phyloP scores from a whole-genome alignment of 1,284 basidiomycete genomes.

The Fomitiporia mediterranea region DNA sequence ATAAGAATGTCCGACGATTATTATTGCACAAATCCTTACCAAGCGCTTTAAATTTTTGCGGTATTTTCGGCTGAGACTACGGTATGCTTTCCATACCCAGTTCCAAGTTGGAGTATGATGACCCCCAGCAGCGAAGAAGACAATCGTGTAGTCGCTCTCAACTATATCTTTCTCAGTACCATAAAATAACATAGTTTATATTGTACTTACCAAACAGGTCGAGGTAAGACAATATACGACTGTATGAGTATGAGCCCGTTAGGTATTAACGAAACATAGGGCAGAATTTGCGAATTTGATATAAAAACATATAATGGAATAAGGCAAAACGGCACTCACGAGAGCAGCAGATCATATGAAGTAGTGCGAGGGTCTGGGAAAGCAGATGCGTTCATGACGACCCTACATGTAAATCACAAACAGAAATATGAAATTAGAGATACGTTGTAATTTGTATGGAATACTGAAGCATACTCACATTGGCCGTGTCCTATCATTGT shows the following conservation, averaged over 20 bases:
- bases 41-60: conserved; percentile 83
- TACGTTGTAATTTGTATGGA: not conserved
- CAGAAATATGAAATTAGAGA: not conserved
- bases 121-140: conserved; percentile 82
- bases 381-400: conserved; percentile 74
- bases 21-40: conserved; percentile 46
- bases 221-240: conserved; percentile 70
- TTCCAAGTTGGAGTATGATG: conserved; percentile 76
- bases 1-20: not conserved
- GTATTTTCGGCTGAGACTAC: conserved; percentile 76
- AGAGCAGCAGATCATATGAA: conserved; percentile 71
- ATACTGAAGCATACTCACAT: conserved; percentile 50
- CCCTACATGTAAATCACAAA: conserved; percentile 40
- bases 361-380: conserved; percentile 74
- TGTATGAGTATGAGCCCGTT: conserved; percentile 30
- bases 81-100: conserved; percentile 88
- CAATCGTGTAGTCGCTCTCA: conserved; percentile 82
- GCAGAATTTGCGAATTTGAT: not conserved
- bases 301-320: conserved; percentile 8
- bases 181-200: too few relatives aligned
- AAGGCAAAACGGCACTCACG: conserved; percentile 43
- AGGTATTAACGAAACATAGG: not conserved
- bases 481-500: conserved; percentile 61
- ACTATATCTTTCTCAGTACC: too few relatives aligned
- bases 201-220: conserved; percentile 64